These are phyloP conservation scores for Amanita inopinata DNA, from an alignment of 768 basidiomycete species.

Conservation along the genomic window DNA sequence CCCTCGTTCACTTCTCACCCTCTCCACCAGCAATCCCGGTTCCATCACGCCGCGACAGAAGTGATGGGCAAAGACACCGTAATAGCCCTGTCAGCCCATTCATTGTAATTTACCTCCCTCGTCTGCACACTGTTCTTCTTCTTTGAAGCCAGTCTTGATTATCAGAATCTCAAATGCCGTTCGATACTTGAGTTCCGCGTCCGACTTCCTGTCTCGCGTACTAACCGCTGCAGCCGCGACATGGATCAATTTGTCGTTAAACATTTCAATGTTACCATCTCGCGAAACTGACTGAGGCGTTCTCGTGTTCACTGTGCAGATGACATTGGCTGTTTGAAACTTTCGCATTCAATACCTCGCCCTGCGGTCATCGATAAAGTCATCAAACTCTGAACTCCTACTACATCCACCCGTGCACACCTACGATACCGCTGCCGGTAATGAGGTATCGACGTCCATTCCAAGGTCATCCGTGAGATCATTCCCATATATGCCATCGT, in stretches of 20 bases:
- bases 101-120: conserved; percentile 35
- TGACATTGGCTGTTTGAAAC: too few relatives aligned
- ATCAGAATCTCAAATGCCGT: too few relatives aligned
- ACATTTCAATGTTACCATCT: conserved; percentile 12
- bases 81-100: conserved; percentile 3
- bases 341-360: conserved; percentile 25
- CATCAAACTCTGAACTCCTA: conserved; percentile 6
- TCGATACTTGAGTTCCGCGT: too few relatives aligned
- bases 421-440: neutral
- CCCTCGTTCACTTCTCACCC: neutral
- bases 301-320: too few relatives aligned
- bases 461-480: conserved; percentile 30
- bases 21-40: conserved; percentile 9
- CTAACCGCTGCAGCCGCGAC: too few relatives aligned
- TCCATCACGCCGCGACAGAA: conserved; percentile 22
- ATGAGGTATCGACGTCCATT: conserved; percentile 31
- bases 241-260: conserved; percentile 11
- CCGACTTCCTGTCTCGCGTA: neutral
- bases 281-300: conserved; percentile 43
- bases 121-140: too few relatives aligned
- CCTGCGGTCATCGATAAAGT: conserved; percentile 47
- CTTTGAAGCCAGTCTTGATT: conserved; percentile 8
- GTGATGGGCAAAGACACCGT: conserved; percentile 21
- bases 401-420: neutral
- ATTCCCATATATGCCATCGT: conserved; percentile 58